Evolutionary conservation across 352 stramenopile genomes (phyloP), one percentile per base, ranked within the genome.

Genomic region (Globisporangium perplexum): DNA sequence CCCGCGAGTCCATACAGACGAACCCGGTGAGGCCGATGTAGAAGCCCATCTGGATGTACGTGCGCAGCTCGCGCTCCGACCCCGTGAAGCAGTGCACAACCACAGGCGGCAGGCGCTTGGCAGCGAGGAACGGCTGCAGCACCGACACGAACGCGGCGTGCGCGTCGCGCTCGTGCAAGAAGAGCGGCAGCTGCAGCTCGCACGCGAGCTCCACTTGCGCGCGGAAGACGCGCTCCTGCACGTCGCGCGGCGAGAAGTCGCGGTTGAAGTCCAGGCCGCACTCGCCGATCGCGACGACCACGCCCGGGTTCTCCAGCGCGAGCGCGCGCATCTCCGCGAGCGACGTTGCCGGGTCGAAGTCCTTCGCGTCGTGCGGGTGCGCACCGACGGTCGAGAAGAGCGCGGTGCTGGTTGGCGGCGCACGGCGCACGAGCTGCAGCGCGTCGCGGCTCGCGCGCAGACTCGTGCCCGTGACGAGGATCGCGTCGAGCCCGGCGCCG

Each of bases 231-330:
- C 80, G 62, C 48, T 90, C 51, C 63, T 99, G 94, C 33, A 79
- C 75, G 42, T 97, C 88, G 43, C 91, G 90, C 14, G 76, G 65
- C 55, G 82, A 97, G 75, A 98, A 99, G 53, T 98, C 72, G 31
- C 94, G 85, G 72, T 98, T 97, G 61, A 98, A 98, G 68, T 98
- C 95, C 17, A 98, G 71, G 41, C 95, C 96, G 58, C 89, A 98
- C 69, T 98, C 96, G 44, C 95, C 96, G 23, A 98, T 75, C 15
- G 95, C 96, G 31, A 90, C 84, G 30, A 97, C 84, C 45, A 81
- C 74, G 35, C 70, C 68, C 7, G 58, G 59, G 43, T 85, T 62
- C 39, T 57, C 28, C 26, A 55, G 31, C 26, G 82, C 76, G 15
- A 90, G 24, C 35, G 64, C 55, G 0, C 69, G 62, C 69, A 86